phyloP scores from a whole-genome alignment of 164 flowering plant species.

The Sedum album region DNA sequence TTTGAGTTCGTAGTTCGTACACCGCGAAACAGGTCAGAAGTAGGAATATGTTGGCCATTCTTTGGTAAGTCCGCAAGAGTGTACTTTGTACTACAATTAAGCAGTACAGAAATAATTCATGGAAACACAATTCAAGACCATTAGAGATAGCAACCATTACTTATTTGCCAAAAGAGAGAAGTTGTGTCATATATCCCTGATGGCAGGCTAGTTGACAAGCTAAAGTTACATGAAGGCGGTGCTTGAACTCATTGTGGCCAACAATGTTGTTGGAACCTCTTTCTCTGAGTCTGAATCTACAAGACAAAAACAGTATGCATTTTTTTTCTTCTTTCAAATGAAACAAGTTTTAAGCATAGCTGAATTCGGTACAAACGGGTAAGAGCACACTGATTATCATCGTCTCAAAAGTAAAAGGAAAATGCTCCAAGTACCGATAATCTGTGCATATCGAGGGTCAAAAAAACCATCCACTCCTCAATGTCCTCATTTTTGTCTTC shows the following conservation, averaged over 20 bases:
- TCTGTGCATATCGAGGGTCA: too few relatives aligned
- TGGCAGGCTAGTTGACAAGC: constrained; percentile 43
- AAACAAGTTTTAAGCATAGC: constrained; percentile 33
- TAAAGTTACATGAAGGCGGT: constrained; percentile 75
- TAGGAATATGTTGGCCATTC: constrained; percentile 66
- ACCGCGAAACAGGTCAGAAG: constrained; percentile 48
- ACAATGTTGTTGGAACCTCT: constrained; percentile 54
- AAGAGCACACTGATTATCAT: constrained; percentile 9
- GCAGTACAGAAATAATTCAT: too few relatives aligned
- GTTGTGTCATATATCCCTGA: constrained; percentile 71
- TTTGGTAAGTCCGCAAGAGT: constrained; percentile 32
- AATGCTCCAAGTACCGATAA: too few relatives aligned
- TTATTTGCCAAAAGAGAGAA: too few relatives aligned
- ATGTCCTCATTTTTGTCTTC: too few relatives aligned
- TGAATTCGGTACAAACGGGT: constrained; percentile 79
- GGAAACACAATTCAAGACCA: too few relatives aligned
- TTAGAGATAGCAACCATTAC: too few relatives aligned
- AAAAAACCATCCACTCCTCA: too few relatives aligned
- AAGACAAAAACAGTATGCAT: too few relatives aligned
- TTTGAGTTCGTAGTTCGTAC: constrained; percentile 38
- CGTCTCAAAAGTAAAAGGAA: too few relatives aligned
- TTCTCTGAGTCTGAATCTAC: neutral
- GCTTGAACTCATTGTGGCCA: constrained; percentile 55
- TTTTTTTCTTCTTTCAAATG: neutral
- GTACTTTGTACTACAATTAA: too few relatives aligned